Percentiles rank a stretch among this genome's conserved stretches.
These are phyloP conservation scores for Blastobotrys aristatus DNA, from an alignment of 1,139 yeast species.

Conservation along the genomic window DNA sequence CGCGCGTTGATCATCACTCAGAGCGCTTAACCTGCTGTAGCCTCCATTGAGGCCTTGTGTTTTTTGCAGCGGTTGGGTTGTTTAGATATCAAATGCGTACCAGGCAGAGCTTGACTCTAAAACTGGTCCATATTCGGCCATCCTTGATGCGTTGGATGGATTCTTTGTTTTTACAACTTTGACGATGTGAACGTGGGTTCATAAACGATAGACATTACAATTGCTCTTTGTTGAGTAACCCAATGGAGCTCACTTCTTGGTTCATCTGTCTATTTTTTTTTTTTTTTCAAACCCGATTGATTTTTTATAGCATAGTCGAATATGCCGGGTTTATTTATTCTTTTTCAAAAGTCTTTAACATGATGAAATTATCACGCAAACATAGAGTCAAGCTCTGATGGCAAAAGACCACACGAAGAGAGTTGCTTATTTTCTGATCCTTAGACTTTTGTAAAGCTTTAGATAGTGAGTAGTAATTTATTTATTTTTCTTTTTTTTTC, in stretches of 20 bases:
- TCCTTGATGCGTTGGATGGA: no score
- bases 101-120: no score
- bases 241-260: slow-evolving; percentile 32
- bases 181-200: slow-evolving; percentile 14
- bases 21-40: slow-evolving; percentile 1
- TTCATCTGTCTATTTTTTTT: slow-evolving; percentile 18
- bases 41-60: slow-evolving; percentile 11
- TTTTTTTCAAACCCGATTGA: slow-evolving; percentile 6
- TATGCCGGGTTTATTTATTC: slow-evolving; percentile 20
- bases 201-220: slow-evolving; percentile 30
- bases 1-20: neutral
- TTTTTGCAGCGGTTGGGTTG: neutral
- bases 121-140: no score
- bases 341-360: slow-evolving; percentile 8
- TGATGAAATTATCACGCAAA: slow-evolving; percentile 24
- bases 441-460: no score
- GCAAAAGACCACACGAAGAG: slow-evolving; percentile 16
- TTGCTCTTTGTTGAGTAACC: slow-evolving; percentile 22
- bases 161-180: slow-evolving; percentile 1
- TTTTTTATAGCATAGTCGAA: slow-evolving; percentile 26
- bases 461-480: no score
- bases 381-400: slow-evolving; percentile 34
- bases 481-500: neutral
- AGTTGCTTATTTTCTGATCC: slow-evolving; percentile 14
- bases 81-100: neutral